Base-by-base conservation (phyloP, 345 rosid species). In the Camelina neglecta region DNA sequence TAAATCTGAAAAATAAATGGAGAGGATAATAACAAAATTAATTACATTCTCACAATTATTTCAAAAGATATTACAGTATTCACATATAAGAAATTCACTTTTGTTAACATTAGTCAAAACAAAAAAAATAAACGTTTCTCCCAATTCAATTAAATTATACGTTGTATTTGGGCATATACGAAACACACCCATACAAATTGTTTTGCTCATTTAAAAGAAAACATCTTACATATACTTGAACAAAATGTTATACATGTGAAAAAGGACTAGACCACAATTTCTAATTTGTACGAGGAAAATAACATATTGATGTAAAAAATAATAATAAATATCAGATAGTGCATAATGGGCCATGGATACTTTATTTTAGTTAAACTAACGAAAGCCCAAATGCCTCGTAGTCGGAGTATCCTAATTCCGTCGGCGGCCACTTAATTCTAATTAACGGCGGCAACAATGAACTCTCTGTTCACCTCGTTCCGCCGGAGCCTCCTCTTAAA, bases 391-490 rank as follows among this genome's bases (percentile, higher is more conserved):
- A 36, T 39, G 38, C 62, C 65, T 66, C 56, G 49, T 26, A 48
- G 0, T 16, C 21, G 10, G 35, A 15, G 12, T 33, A 13, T 15
- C 47, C 35, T 77, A 71, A 1, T 38, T 59, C 33, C 20, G 4
- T 57, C 76, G 72, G 48, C 80, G 53, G 60, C 24, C 44, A 48
- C 60, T 16, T 11, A 59, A 71, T 20, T 48, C 67, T 59, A 1
- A 35, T 1, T 45, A 47, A 57, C 72, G 76, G 48, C 76, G 68
- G 67, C 62, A 50, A 59, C 60, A 83, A 75, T 85, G 88, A 80
- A 75, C 75, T 60, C 31, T 62, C 62, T 73, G 75, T 72, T 75
- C 69, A 36, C 16, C 75, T 49, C 70, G 51, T 12, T 58, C 56
- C 73, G 65, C 48, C 76, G 83, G 33, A 55, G 24, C 67, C 63